Conservation (phyloP, 495 filamentous ascomycete species). For the Penicillium egyptiacum region DNA sequence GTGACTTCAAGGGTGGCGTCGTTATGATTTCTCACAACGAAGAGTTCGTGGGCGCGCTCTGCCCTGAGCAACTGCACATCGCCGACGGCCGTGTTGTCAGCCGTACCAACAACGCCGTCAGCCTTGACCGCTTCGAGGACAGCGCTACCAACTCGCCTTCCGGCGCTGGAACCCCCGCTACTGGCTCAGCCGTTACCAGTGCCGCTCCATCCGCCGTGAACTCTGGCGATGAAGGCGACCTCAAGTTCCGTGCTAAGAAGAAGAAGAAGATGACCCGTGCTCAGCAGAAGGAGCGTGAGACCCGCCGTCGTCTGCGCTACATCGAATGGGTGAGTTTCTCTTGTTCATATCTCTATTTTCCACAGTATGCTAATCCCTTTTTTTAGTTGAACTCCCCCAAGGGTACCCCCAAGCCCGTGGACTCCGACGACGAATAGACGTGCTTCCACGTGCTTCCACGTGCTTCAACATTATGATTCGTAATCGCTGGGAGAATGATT, state of each 20-base stretch:
- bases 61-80: conserved; percentile 93
- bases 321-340: conserved; percentile 75
- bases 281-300: conserved; percentile 91
- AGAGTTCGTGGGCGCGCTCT: conserved; percentile 94
- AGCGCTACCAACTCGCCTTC: conserved; percentile 60
- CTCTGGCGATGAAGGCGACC: conserved; percentile 79
- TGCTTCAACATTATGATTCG: conserved; percentile 21
- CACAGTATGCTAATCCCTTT: conserved; percentile 26
- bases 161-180: conserved; percentile 52
- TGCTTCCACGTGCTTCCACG: not conserved
- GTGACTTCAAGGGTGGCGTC: conserved; percentile 95
- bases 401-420: conserved; percentile 73
- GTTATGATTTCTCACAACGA: conserved; percentile 99
- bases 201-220: conserved; percentile 74
- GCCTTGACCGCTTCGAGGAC: conserved; percentile 86
- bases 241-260: conserved; percentile 93
- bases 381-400: conserved; percentile 53
- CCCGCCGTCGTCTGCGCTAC: conserved; percentile 81
- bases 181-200: conserved; percentile 55
- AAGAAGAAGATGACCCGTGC: conserved; percentile 99
- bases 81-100: conserved; percentile 81
- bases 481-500: conserved; percentile 19
- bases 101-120: conserved; percentile 71
- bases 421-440: conserved; percentile 74
- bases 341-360: not conserved